Conservation (phyloP, 495 filamentous ascomycete genomes). For the Penicillium canariense region DNA sequence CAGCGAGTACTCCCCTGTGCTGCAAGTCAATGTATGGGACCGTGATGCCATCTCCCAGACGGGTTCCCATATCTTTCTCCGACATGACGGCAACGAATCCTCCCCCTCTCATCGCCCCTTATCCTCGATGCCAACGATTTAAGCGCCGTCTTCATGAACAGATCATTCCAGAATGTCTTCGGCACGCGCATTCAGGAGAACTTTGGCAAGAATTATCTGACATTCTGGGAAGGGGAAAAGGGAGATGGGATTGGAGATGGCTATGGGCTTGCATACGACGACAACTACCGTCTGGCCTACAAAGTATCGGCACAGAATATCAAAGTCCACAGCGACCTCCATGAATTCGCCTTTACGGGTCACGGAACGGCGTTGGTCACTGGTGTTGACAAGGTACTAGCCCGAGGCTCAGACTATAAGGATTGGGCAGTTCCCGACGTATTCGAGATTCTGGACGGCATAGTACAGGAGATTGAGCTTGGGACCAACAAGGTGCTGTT, state of each 20-base stretch:
- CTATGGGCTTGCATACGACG: slow-evolving; percentile 22
- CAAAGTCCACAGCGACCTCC: slow-evolving; percentile 2
- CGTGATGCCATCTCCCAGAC: slow-evolving; percentile 10
- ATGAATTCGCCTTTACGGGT: not conserved
- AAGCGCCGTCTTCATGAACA: slow-evolving; percentile 23
- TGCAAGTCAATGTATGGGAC: slow-evolving; percentile 22
- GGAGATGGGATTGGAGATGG: slow-evolving; percentile 14
- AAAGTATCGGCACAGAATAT: slow-evolving; percentile 17
- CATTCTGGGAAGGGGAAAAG: not conserved
- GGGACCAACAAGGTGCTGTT: slow-evolving; percentile 33
- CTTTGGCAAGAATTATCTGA: not conserved
- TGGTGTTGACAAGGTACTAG: not conserved
- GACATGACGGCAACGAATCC: slow-evolving; percentile 22
- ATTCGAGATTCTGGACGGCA: slow-evolving; percentile 32
- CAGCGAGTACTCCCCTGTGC: slow-evolving; percentile 17
- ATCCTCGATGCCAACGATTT: slow-evolving; percentile 18
- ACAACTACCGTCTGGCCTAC: slow-evolving; percentile 18
- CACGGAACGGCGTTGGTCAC: not conserved
- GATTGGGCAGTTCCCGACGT: slow-evolving; percentile 26
- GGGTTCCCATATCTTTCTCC: slow-evolving; percentile 24
- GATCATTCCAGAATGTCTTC: slow-evolving; percentile 21
- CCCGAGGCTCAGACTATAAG: not conserved
- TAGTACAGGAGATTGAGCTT: slow-evolving; percentile 40
- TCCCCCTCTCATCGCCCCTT: slow-evolving; percentile 21
- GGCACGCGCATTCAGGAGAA: slow-evolving; percentile 10